These are phyloP conservation scores for Lipomyces starkeyi DNA, from an alignment of 805 yeast species.

Conservation along the genomic window DNA sequence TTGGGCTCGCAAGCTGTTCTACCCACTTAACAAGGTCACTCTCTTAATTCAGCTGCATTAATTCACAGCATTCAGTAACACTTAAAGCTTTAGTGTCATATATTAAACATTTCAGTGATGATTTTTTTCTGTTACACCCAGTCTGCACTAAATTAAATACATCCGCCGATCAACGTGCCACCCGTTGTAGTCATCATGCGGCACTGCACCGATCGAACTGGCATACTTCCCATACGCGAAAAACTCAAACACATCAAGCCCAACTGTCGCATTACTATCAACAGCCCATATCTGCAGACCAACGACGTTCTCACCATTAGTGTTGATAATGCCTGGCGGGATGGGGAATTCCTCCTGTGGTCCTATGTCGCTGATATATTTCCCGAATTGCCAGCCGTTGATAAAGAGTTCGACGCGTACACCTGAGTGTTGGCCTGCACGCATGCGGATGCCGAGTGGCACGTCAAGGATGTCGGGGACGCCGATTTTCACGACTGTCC, in stretches of 20 bases:
- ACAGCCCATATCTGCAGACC: conserved; percentile 29
- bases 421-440: conserved; percentile 13
- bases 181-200: conserved; percentile 29
- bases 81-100: background rate
- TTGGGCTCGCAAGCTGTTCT: too few species aligned
- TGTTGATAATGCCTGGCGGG: conserved; percentile 30
- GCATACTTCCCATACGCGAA: conserved; percentile 20
- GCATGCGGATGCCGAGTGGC: conserved; percentile 26
- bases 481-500: conserved; percentile 18
- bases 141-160: background rate
- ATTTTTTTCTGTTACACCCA: background rate
- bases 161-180: conserved; percentile 22
- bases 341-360: conserved; percentile 34
- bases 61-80: background rate
- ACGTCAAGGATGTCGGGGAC: conserved; percentile 25
- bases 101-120: background rate
- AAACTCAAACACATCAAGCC: conserved; percentile 26
- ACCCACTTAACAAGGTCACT: too few species aligned
- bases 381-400: conserved; percentile 34
- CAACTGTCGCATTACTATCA: conserved; percentile 18
- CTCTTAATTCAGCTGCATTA: background rate
- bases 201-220: conserved; percentile 21
- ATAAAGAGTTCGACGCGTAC: conserved; percentile 31
- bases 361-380: conserved; percentile 27
- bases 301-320: conserved; percentile 21